Base-by-base conservation (phyloP, 164 flowering plant species). In the Magnolia kwangsiensis region DNA sequence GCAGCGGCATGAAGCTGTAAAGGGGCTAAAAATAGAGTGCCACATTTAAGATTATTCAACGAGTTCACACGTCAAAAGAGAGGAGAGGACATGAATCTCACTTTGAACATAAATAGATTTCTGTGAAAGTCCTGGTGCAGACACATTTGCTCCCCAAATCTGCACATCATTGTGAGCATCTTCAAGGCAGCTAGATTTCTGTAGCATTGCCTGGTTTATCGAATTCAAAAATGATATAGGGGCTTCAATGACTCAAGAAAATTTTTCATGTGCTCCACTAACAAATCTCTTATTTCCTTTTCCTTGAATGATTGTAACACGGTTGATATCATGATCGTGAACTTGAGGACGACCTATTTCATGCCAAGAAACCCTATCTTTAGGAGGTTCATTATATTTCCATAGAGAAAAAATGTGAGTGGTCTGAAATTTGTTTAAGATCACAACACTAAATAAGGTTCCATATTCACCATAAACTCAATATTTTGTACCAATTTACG, bases 341-440 rank as follows among this genome's bases (percentile, higher is more conserved):
- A 96, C 93, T 83, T 96, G 99, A 61, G 99, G 98, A 67, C 99
- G 93, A 81, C 97, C 93, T 74, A 96, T 89, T 89, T 96, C 99
- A 86, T 92, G 94, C 99, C 98, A 96, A 27, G 84, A 74, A 76
- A 77, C 75, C 51, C 55, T 74, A 64, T 83, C 86, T 64, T 74
- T 68, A 14, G 64, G 51, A 71, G 76, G 71, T 76, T 73, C 81
- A 65, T 81, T 87, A 73, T 73, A 80, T 78, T 81, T 66, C 98
- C 99, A 96, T 51, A 97, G 87, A 77, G 95, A 90, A 80, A 88
- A 96, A 72, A 94, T 77, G 75, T 97, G 89, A 77, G 92, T 76
- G 55, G 99, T 94, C 99, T 96, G 88, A 78, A 85, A 78, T n/a
- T 37, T 27, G 23, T 7, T 2, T 19, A 64, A 73, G 55, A 73